phyloP scores from a whole-genome alignment of 306 rosid genomes.

The Nissolia schottii region DNA sequence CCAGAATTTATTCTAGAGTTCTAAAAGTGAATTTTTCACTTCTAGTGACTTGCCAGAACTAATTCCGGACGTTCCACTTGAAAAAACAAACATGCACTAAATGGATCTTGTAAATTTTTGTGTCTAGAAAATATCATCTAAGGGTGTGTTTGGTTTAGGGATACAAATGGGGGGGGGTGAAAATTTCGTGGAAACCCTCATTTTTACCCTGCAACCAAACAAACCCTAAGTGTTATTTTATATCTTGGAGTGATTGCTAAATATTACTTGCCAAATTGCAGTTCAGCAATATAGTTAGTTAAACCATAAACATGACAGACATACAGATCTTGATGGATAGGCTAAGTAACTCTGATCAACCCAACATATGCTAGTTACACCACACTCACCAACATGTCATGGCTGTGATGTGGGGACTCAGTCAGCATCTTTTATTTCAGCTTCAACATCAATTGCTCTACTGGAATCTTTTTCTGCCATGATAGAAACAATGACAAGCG shows the following conservation, averaged over 20 bases:
- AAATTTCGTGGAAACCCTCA: no score
- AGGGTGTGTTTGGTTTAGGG: no score
- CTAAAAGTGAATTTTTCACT: no score
- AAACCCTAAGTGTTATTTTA: not conserved
- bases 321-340: not conserved
- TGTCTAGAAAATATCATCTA: not conserved
- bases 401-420: constrained; percentile 31
- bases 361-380: not conserved
- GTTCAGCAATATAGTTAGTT: not conserved
- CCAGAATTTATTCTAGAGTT: no score
- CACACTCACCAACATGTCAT: constrained; percentile 29
- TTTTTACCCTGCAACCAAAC: no score
- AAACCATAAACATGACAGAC: not conserved
- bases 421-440: constrained; percentile 86
- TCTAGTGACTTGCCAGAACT: no score
- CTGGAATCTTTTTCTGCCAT: constrained; percentile 62
- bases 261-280: not conserved
- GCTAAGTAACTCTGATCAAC: not conserved
- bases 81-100: no score
- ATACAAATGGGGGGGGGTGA: no score
- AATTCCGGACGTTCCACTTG: no score
- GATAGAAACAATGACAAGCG: not conserved
- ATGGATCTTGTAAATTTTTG: not conserved
- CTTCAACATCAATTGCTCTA: constrained; percentile 78
- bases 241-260: not conserved